These are phyloP conservation scores for Aspergillus ochraceus DNA, from an alignment of 2,329 filamentous ascomycete species.

Conservation along the genomic window DNA sequence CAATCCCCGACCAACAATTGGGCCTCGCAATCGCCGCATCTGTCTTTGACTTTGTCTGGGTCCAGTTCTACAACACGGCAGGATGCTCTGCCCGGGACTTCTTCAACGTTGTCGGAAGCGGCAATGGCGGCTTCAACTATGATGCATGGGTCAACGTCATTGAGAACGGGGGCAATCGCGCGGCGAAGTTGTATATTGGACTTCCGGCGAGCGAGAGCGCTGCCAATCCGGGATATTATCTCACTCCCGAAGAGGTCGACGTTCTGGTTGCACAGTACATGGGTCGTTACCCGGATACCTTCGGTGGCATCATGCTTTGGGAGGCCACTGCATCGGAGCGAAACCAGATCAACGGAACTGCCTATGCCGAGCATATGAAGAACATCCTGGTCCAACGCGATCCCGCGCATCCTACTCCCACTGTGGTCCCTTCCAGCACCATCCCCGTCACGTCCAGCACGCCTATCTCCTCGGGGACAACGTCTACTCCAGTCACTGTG, in stretches of 20 bases:
- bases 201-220: constrained; percentile 41
- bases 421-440: constrained; percentile 5
- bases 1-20: constrained; percentile 50
- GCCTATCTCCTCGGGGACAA: background rate
- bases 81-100: constrained; percentile 51
- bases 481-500: constrained; percentile 2
- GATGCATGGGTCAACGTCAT: constrained; percentile 47
- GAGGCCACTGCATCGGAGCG: constrained; percentile 52
- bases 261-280: constrained; percentile 47
- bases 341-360: constrained; percentile 46
- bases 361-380: constrained; percentile 52
- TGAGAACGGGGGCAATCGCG: constrained; percentile 36
- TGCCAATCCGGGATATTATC: constrained; percentile 43
- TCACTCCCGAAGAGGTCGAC: constrained; percentile 48
- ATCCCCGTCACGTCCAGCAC: constrained; percentile 14
- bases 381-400: constrained; percentile 35
- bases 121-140: constrained; percentile 45
- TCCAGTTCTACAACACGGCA: constrained; percentile 58
- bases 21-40: constrained; percentile 45
- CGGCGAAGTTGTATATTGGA: constrained; percentile 57
- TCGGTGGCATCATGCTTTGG: constrained; percentile 63
- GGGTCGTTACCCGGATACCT: constrained; percentile 40
- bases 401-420: constrained; percentile 24
- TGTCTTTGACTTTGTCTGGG: constrained; percentile 54
- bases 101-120: constrained; percentile 30